These are phyloP conservation scores for Paecilomyces niveus DNA, from an alignment of 2,329 filamentous ascomycete genomes.

Conservation along the genomic window DNA sequence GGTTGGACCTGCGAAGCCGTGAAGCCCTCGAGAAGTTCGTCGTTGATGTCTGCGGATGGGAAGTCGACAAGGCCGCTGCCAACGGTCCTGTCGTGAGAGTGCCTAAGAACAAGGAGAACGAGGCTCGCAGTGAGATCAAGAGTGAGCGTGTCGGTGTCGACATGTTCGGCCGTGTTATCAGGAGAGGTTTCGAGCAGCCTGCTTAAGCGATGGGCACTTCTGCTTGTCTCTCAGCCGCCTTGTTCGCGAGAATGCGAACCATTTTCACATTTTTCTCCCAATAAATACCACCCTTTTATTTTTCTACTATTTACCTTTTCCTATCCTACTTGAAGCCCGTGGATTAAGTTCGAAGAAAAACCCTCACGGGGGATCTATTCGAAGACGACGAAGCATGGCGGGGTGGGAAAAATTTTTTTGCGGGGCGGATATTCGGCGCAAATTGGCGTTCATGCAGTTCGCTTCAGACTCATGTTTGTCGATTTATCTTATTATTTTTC, in stretches of 20 bases:
- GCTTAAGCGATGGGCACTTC: slow-evolving; percentile 39
- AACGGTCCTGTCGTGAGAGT: slow-evolving; percentile 57
- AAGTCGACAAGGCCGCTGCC: slow-evolving; percentile 53
- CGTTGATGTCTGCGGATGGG: slow-evolving; percentile 80
- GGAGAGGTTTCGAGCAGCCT: slow-evolving; percentile 78
- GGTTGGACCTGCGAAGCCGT: slow-evolving; percentile 62
- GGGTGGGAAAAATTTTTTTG: background rate
- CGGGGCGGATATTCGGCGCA: background rate
- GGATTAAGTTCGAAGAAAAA: background rate
- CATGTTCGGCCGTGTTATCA: slow-evolving; percentile 58
- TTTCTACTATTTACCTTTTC: background rate
- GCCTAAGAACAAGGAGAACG: slow-evolving; percentile 91
- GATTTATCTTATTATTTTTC: background rate
- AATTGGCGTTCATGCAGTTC: background rate
- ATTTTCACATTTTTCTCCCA: background rate
- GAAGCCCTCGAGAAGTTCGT: slow-evolving; percentile 70
- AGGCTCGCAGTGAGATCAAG: slow-evolving; percentile 92
- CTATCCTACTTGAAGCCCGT: background rate
- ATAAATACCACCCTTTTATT: background rate
- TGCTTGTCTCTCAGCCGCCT: background rate
- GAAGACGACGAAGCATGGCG: background rate
- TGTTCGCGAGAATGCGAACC: background rate
- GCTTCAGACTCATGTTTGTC: background rate
- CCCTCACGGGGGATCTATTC: background rate
- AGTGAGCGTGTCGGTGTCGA: slow-evolving; percentile 73